Evolutionary conservation across 2,329 filamentous ascomycete species (phyloP), one percentile per base, ranked within the genome.

Genomic region (Scytalidium sp.): DNA sequence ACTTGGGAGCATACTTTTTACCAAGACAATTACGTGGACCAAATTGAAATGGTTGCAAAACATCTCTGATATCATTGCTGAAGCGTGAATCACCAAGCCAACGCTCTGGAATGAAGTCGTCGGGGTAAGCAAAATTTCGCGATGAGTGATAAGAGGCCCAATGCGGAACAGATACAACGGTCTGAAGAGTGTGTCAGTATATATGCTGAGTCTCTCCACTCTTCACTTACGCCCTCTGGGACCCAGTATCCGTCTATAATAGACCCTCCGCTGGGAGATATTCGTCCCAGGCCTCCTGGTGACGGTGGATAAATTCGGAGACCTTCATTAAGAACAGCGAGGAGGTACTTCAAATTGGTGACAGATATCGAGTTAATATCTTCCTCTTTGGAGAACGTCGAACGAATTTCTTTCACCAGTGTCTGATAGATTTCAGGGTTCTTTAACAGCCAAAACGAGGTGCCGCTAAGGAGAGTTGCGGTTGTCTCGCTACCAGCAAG

Each of bases 401-500:
- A 41, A 1, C 68, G 60, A 42, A 72, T 60, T 46, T 70, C 67
- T 3, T 57, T 40, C 1, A 45, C 58, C 19, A 71, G 58, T 22
- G 57, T 62, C 11, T 48, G 50, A 20, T 50, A 47, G 22, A 20
- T 42, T 2, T 17, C 32, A 6, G 49, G 48, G 19, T 54, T 50
- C 9, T 15, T 32, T 19, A 44, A 39, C 3, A 50, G 46, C 36
- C 39, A 46, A 29, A 45, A 51, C 5, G 44, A 41, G 19, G 48
- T 52, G 7, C 60, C 63, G n/a, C 55, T 54, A 19, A 64, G 27
- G 13, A 61, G 48, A 3, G 60, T 63, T 1, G 64, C 60, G 3
- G 61, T 67, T 7, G 67, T 68, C 49, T 69, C 67, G 5, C 58
- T 61, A 4, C 64, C 60, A 9, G 61, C 64, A n/a, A 61, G 23